These are phyloP conservation scores for Venturia aucupariae DNA, from an alignment of 2,329 filamentous ascomycete genomes.

Conservation along the genomic window DNA sequence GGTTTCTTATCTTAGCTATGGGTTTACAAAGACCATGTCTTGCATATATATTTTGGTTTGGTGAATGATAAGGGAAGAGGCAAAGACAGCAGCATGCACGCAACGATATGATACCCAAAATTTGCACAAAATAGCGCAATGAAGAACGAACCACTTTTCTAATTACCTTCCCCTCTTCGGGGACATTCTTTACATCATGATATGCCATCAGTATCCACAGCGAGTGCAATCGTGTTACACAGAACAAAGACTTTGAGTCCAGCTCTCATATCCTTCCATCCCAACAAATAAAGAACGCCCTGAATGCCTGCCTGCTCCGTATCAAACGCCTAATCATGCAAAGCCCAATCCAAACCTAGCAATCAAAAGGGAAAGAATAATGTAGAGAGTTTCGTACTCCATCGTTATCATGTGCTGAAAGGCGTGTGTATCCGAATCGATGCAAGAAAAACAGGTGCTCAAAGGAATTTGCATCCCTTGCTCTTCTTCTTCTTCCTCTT, in stretches of 20 bases:
- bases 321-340: constrained; percentile 1
- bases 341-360: neutral
- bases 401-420: neutral
- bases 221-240: neutral
- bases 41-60: too few relatives aligned
- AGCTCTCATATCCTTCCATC: constrained; percentile 1
- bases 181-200: neutral
- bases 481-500: constrained; percentile 14
- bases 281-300: neutral
- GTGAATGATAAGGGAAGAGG: too few relatives aligned
- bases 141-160: constrained; percentile 5
- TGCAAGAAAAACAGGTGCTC: constrained; percentile 14
- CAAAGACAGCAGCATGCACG: too few relatives aligned
- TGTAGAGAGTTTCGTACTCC: neutral
- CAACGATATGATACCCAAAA: constrained; percentile 5
- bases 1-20: too few relatives aligned
- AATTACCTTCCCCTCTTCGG: neutral
- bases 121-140: neutral
- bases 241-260: constrained; percentile 1
- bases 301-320: neutral
- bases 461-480: constrained; percentile 32
- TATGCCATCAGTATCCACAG: neutral
- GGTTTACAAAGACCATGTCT: too few relatives aligned
- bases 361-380: neutral
- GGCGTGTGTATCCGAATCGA: neutral